Base-by-base conservation (phyloP, 495 filamentous ascomycete species). In the Pyrenopolyporus hunteri region DNA sequence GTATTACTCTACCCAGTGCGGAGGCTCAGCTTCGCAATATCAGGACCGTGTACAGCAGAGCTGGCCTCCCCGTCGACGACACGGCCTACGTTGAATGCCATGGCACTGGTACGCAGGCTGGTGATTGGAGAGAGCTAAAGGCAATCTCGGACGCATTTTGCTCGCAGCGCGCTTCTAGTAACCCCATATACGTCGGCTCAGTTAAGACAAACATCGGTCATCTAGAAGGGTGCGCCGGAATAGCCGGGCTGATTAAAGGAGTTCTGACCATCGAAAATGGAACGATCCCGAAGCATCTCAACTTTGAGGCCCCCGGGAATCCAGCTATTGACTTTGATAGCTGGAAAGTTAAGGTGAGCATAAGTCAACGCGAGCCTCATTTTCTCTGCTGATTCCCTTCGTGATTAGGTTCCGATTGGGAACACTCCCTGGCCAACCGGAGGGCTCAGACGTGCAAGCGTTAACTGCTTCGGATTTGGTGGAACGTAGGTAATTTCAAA, bases 111-210 rank as follows among this genome's bases (percentile, higher is more conserved):
- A 86, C 83, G 0, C 70, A 64, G 10, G 75, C 74, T 1, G 83
- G 83, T 0, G 87, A 89, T 57, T 84, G 83, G 0, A 71, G 82
- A 11, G 87, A 90, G 50, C 55, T 74, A 0, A 61, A 54, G 2
- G 82, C 80, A 0, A 68, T 85, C 5, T 73, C 71, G 0, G 68
- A 72, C 1, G 73, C 77, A 0, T 80, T 85, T 32, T 73, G 73
- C 8, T 42, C 32, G 17, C 57, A 70, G 31, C 64, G 75, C 11
- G 52, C 59, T 1, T 11, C 65, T 7, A 11, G 73, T 68, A 44
- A 75, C 36, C 61, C 61, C 67, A 36, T 68, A 1, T 62, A 69
- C 1, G 68, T 77, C 3, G 76, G 74, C 2, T 76, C 73, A 7
- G 63, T 75, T 16, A 77, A 78, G 43, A 72, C 73, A 0, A 81